Percentiles rank a stretch among this genome's conserved stretches.
Conservation (phyloP, 2,329 filamentous ascomycete species). For the Penicillium psychrosexuale region DNA sequence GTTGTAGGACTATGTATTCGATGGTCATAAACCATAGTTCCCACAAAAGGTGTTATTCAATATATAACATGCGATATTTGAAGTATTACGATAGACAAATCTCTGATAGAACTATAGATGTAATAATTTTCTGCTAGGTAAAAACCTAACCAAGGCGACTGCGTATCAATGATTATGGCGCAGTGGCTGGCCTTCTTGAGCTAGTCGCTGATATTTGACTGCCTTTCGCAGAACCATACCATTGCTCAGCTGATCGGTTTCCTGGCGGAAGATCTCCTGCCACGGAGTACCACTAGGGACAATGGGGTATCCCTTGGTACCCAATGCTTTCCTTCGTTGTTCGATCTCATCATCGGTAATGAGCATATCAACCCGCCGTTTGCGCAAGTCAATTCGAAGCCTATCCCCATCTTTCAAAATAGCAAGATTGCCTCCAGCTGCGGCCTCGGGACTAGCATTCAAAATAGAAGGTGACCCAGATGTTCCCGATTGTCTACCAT, state of each 20-base stretch:
- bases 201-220: slow-evolving; percentile 48
- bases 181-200: slow-evolving; percentile 41
- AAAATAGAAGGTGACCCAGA: slow-evolving; percentile 55
- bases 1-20: no score
- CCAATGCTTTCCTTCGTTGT: slow-evolving; percentile 24
- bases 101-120: neutral
- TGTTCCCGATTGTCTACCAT: slow-evolving; percentile 56
- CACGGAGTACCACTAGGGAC: slow-evolving; percentile 42
- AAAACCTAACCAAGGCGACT: neutral
- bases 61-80: neutral
- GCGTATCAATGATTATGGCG: slow-evolving; percentile 45
- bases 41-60: neutral
- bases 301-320: neutral
- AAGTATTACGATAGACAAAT: neutral
- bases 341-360: slow-evolving; percentile 38
- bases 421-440: slow-evolving; percentile 53
- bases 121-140: neutral
- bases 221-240: slow-evolving; percentile 50
- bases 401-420: slow-evolving; percentile 51
- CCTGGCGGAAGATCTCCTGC: slow-evolving; percentile 51
- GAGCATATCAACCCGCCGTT: slow-evolving; percentile 50
- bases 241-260: slow-evolving; percentile 46
- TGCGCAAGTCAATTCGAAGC: slow-evolving; percentile 51
- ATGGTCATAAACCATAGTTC: no score
- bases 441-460: slow-evolving; percentile 56